phyloP scores from a whole-genome alignment of 163 green algal species.

The Chlorella variabilis region DNA sequence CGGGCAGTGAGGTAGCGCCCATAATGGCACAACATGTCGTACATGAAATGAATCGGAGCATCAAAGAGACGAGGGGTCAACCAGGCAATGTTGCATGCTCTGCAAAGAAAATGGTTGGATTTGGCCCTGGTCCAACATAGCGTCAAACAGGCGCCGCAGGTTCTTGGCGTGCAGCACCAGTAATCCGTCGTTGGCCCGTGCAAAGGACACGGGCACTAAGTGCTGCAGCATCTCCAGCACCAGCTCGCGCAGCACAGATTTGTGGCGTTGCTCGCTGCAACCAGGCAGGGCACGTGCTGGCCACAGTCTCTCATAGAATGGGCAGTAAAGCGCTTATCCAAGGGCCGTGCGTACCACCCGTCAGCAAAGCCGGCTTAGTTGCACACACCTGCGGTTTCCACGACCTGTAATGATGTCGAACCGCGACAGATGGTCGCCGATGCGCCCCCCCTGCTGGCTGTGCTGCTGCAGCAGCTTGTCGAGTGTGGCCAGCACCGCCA shows the following conservation, averaged over 20 bases:
- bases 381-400: conserved; percentile 27
- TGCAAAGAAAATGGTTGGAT: background rate
- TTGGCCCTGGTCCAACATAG: background rate
- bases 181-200: conserved; percentile 22
- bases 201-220: conserved; percentile 23
- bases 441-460: background rate
- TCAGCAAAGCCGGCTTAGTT: too few species aligned
- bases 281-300: background rate
- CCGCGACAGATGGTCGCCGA: background rate
- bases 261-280: conserved; percentile 4
- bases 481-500: conserved; percentile 39
- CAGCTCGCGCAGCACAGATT: conserved; percentile 28
- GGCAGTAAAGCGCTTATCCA: too few species aligned
- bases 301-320: too few species aligned
- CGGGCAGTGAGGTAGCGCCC: too few species aligned
- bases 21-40: too few species aligned
- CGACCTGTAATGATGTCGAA: conserved; percentile 33
- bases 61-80: conserved; percentile 18
- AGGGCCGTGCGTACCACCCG: too few species aligned
- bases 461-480: conserved; percentile 9
- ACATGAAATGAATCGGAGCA: too few species aligned
- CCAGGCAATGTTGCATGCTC: conserved; percentile 28
- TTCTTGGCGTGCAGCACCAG: conserved; percentile 19
- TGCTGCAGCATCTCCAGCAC: conserved; percentile 35
- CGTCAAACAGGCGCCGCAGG: conserved; percentile 14